A percentile compares a stretch with the other conserved stretches of the same genome.
Conservation (phyloP, 345 rosid species). For the Eucalyptus decipiens region DNA sequence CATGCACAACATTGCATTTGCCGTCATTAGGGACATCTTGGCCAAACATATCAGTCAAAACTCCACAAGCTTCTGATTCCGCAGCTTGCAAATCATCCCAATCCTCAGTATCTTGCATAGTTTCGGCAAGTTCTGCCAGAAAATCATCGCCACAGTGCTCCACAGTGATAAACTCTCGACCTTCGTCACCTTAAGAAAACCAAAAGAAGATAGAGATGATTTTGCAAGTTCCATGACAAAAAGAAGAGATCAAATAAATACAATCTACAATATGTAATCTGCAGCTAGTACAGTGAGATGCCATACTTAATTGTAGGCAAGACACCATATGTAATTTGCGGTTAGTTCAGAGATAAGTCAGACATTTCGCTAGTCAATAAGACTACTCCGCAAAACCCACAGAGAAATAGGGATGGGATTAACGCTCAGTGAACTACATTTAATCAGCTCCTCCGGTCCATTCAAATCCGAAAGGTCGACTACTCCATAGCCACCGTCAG, state of each 20-base stretch:
- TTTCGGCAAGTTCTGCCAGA: not conserved
- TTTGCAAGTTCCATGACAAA: too few relatives aligned
- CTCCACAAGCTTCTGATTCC: too few relatives aligned
- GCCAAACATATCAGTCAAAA: not conserved
- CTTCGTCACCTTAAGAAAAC: too few relatives aligned
- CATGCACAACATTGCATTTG: not conserved
- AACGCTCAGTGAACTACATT: not conserved
- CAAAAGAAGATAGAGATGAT: too few relatives aligned
- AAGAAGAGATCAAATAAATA: too few relatives aligned
- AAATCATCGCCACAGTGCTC: too few relatives aligned
- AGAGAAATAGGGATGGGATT: not conserved
- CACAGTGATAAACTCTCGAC: conserved; percentile 26
- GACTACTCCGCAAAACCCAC: not conserved
- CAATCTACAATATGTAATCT: too few relatives aligned
- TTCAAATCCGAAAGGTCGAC: not conserved
- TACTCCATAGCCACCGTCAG: not conserved
- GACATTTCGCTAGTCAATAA: not conserved
- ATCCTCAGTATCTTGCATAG: conserved; percentile 18
- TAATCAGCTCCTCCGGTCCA: not conserved
- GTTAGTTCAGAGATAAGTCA: too few relatives aligned
- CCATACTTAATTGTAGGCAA: too few relatives aligned
- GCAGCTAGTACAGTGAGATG: too few relatives aligned
- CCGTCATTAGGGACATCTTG: not conserved
- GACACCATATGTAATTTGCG: too few relatives aligned
- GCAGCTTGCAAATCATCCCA: conserved; percentile 1